Base-by-base conservation (phyloP, 306 rosid species). In the Cucurbita moschata region DNA sequence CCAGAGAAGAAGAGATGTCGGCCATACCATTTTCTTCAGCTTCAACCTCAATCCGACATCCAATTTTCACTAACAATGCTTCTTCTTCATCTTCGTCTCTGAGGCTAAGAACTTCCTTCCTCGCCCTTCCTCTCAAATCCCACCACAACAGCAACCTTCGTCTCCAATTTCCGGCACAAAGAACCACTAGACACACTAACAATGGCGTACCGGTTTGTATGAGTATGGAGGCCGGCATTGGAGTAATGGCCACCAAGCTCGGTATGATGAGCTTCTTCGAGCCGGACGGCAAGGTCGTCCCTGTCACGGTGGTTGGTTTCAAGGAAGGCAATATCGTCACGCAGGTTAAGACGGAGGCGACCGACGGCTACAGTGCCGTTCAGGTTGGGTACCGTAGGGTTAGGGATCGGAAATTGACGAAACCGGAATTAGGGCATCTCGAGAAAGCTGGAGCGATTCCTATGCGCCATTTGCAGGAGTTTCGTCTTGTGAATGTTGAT, bases 241-340 rank as follows among this genome's bases (percentile, higher is more conserved):
- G 98, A 39, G 89, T 94, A 3, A 89, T 94, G 98, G 98, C 78
- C 18, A 90, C 98, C 59, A 94, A 94, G 76, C 83, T 94, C 23
- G 98, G 98, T 19, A 94, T 94, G 98, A 94, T 94, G 97, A 87
- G 87, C 79, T 90, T 59, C 79, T 94, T 94, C 77, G 82, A 94
- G 72, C 62, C 85, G 0, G 23, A 58, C 44, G 98, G 98, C 2
- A 82, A 77, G 79, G 97, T 94, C 9, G 92, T 94, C 39, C 97
- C 98, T 0, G 97, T 94, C 44, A 94, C 98, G 0, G 89, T 94
- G 6, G 95, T 94, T 18, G 98, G 97, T 37, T 90, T 94, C 83
- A 94, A 86, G 80, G 97, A 94, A 79, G 98, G 98, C 1, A 94
- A 94, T 80, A 85, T 94, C 15, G 95, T 94, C 11, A 94, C 97